phyloP scores from a whole-genome alignment of 1,284 basidiomycete species.

The Neolentinus lepideus region DNA sequence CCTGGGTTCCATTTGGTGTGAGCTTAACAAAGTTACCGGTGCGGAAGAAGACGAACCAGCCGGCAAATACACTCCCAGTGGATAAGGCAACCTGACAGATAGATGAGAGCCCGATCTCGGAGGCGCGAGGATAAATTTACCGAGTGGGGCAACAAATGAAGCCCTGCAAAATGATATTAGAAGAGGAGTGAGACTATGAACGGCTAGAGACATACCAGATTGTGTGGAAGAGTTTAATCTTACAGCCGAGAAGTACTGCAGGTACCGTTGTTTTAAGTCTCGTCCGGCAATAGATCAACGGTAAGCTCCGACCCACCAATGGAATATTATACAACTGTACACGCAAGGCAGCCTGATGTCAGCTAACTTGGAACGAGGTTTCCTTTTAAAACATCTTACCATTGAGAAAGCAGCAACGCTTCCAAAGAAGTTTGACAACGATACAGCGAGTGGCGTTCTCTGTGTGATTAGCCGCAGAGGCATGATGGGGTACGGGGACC shows the following conservation, averaged over 20 bases:
- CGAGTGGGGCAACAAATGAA: slow-evolving; percentile 85
- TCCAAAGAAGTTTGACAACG: slow-evolving; percentile 72
- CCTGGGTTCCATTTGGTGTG: slow-evolving; percentile 31
- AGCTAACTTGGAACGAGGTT: slow-evolving; percentile 1
- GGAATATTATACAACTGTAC: slow-evolving; percentile 79
- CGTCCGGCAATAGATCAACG: neutral
- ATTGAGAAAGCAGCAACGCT: slow-evolving; percentile 75
- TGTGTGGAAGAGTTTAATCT: slow-evolving; percentile 63
- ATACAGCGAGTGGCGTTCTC: slow-evolving; percentile 74
- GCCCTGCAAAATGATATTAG: slow-evolving; percentile 29
- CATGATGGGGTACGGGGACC: slow-evolving; percentile 79
- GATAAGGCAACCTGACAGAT: slow-evolving; percentile 60
- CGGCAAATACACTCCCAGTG: slow-evolving; percentile 75
- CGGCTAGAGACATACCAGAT: slow-evolving; percentile 43
- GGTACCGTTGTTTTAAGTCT: neutral
- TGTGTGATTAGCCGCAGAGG: slow-evolving; percentile 71
- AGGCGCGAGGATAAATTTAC: slow-evolving; percentile 32
- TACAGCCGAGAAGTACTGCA: slow-evolving; percentile 80
- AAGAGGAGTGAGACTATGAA: slow-evolving; percentile 4
- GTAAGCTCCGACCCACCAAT: slow-evolving; percentile 38
- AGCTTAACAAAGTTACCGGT: slow-evolving; percentile 1
- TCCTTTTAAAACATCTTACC: slow-evolving; percentile 37
- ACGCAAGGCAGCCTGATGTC: slow-evolving; percentile 8
- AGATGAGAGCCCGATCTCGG: slow-evolving; percentile 10
- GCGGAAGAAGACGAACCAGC: slow-evolving; percentile 52